phyloP scores from a whole-genome alignment of 768 basidiomycete genomes.

The Hygrophorus russula region DNA sequence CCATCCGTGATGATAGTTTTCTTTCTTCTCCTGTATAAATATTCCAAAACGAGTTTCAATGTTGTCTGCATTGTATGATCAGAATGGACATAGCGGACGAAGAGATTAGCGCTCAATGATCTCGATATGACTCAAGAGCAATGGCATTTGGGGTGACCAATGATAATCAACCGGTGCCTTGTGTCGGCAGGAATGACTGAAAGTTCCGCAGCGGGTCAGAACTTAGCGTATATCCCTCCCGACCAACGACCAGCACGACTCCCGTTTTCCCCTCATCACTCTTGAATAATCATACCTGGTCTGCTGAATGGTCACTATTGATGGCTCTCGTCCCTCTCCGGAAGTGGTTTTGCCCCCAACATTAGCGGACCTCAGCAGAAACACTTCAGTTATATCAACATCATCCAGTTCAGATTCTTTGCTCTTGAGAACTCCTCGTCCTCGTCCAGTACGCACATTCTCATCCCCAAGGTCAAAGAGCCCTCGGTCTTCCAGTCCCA shows the following conservation, averaged over 20 bases:
- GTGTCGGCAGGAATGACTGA: no score
- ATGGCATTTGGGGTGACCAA: no score
- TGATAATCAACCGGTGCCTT: no score
- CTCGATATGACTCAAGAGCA: no score
- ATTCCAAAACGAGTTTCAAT: no score
- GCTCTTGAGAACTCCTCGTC: slow-evolving; percentile 24
- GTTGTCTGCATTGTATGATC: no score
- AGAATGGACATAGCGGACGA: no score
- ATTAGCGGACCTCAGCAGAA: slow-evolving; percentile 60
- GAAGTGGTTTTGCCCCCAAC: slow-evolving; percentile 16
- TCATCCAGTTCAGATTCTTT: slow-evolving; percentile 42
- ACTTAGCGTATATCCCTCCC: no score
- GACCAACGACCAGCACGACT: no score
- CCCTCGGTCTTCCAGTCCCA: slow-evolving; percentile 28
- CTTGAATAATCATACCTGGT: slow-evolving; percentile 6
- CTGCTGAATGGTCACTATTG: slow-evolving; percentile 26
- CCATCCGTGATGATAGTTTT: slow-evolving; percentile 5
- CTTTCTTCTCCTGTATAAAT: no score
- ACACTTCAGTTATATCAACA: slow-evolving; percentile 66
- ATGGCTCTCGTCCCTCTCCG: slow-evolving; percentile 19
- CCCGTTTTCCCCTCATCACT: slow-evolving; percentile 1
- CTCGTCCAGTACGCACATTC: slow-evolving; percentile 51
- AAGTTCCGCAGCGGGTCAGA: no score
- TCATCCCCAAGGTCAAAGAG: slow-evolving; percentile 53
- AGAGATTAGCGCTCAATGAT: no score